Percentiles rank a stretch among this genome's conserved stretches.
Evolutionary conservation across 140 eudicot genomes (phyloP).

Genomic region (Stevia rebaudiana): DNA sequence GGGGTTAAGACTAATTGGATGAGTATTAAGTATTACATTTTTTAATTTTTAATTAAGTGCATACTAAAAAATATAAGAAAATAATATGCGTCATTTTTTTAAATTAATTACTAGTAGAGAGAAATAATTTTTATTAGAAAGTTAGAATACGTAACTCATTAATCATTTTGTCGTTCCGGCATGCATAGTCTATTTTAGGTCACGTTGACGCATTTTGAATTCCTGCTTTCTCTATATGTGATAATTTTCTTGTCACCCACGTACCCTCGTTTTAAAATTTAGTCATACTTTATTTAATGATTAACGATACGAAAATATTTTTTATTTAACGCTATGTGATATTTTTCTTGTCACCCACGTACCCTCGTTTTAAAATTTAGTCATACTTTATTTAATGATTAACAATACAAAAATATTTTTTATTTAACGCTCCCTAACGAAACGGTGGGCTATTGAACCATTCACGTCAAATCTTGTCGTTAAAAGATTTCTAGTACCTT

Average conservation of each 20-base stretch:
- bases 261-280: background rate
- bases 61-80: too few relatives aligned
- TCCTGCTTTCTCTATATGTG: background rate
- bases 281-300: background rate
- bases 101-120: too few relatives aligned
- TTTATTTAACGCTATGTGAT: too few relatives aligned
- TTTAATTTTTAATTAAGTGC: too few relatives aligned
- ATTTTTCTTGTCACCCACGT: background rate
- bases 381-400: background rate
- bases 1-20: too few relatives aligned
- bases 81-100: too few relatives aligned
- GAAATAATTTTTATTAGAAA: background rate
- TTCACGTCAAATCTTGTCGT: background rate
- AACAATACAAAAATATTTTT: background rate
- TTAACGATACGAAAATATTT: too few relatives aligned
- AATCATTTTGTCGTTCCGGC: background rate
- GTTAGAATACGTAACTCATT: background rate
- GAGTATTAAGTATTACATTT: too few relatives aligned
- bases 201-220: slow-evolving; percentile 11
- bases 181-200: background rate
- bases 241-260: background rate
- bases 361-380: background rate
- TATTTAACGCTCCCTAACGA: background rate
- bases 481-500: background rate
- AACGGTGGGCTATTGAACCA: background rate